A percentile compares a stretch with the other conserved stretches of the same genome.
These are phyloP conservation scores for Amorphotheca resinae DNA, from an alignment of 495 filamentous ascomycete species.

Conservation along the genomic window DNA sequence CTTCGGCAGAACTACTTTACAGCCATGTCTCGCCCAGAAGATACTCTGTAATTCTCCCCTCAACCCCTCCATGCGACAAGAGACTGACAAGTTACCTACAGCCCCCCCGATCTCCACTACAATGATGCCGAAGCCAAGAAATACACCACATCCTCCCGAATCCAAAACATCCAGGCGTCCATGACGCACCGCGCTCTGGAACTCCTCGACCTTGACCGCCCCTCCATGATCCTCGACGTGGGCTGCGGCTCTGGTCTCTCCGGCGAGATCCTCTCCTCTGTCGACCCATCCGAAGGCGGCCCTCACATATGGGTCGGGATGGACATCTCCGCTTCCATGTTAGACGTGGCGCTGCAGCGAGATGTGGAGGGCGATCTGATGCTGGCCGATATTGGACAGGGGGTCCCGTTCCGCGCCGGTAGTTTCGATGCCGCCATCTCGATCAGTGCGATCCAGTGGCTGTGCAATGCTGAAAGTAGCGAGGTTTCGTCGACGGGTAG, in stretches of 20 bases:
- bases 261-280: constrained; percentile 74
- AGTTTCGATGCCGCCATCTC: constrained; percentile 90
- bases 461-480: constrained; percentile 86
- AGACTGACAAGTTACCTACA: constrained; percentile 23
- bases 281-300: constrained; percentile 53
- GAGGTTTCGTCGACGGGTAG: constrained; percentile 68
- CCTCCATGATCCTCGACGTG: constrained; percentile 84
- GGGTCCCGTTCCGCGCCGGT: constrained; percentile 85
- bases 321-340: constrained; percentile 89
- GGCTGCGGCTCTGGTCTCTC: constrained; percentile 93
- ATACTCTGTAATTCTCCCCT: constrained; percentile 54
- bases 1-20: constrained; percentile 15
- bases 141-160: constrained; percentile 95
- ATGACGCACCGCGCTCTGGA: constrained; percentile 91
- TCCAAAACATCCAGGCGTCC: constrained; percentile 82
- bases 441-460: constrained; percentile 92
- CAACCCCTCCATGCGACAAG: constrained; percentile 4
- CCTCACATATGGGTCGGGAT: constrained; percentile 91
- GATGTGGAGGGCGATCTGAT: constrained; percentile 88
- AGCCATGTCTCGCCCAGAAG: constrained; percentile 91
- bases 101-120: constrained; percentile 92
- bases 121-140: constrained; percentile 88
- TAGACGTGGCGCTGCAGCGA: constrained; percentile 79
- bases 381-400: constrained; percentile 88
- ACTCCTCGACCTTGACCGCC: constrained; percentile 67